Percentiles rank a stretch among this genome's conserved stretches.
Evolutionary conservation across 345 rosid species (phyloP).

Genomic region (Euphorbia peplus): DNA sequence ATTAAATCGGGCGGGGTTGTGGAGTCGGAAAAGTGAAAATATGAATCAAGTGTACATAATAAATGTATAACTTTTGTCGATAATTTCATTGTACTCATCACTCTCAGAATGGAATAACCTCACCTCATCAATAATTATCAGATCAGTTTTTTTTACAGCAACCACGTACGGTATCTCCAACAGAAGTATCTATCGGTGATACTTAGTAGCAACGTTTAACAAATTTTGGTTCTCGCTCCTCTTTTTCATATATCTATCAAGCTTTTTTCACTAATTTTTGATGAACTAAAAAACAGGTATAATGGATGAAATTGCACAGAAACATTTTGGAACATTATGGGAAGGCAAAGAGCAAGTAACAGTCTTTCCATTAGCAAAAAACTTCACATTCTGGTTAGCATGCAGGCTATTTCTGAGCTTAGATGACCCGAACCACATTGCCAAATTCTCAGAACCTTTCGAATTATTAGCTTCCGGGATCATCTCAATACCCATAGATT

Average conservation of each 20-base stretch:
- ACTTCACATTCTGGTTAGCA: constrained; percentile 35
- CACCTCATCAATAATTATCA: no score
- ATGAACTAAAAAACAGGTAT: constrained; percentile 6
- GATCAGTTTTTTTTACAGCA: no score
- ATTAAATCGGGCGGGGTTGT: no score
- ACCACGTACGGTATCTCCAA: no score
- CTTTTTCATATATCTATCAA: background rate
- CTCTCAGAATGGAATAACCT: no score
- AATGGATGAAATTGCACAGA: constrained; percentile 30
- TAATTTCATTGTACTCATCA: no score
- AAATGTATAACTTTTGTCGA: no score
- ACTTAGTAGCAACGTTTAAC: background rate
- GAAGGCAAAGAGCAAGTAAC: constrained; percentile 28
- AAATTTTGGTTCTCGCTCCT: no score
- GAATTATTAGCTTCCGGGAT: constrained; percentile 22
- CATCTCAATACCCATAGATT: constrained; percentile 30
- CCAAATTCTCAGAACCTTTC: constrained; percentile 26
- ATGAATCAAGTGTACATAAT: no score
- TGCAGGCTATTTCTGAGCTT: constrained; percentile 32
- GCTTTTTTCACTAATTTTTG: background rate
- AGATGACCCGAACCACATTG: constrained; percentile 28
- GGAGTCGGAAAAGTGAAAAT: no score
- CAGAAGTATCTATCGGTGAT: background rate
- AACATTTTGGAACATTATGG: constrained; percentile 26
- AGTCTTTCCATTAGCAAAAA: constrained; percentile 34